Evolutionary conservation across 73 alveolate species (phyloP).

Genomic region (Effrenium voratum): DNA sequence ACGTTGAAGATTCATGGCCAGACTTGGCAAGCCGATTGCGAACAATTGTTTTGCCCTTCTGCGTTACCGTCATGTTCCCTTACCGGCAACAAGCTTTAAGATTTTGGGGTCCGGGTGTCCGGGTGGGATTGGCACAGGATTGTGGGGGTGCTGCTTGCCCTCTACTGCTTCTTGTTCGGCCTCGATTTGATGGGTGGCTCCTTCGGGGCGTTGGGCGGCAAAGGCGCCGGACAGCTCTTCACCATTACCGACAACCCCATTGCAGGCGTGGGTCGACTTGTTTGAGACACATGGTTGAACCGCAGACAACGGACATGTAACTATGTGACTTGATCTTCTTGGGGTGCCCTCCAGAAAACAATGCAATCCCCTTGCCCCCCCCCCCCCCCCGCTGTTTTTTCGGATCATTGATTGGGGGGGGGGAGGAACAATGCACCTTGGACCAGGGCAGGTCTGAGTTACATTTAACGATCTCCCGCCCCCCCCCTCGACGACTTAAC

Average conservation of each 20-base stretch:
- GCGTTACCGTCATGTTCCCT: too few relatives aligned
- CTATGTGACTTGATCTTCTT: background rate
- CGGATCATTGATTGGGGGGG: background rate
- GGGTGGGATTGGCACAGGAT: too few relatives aligned
- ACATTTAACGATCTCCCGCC: too few relatives aligned
- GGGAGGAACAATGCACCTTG: too few relatives aligned
- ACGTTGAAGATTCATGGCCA: constrained; percentile 45
- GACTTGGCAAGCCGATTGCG: too few relatives aligned
- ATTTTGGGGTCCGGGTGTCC: too few relatives aligned
- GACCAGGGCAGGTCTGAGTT: too few relatives aligned
- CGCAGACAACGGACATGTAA: background rate
- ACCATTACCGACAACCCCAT: constrained; percentile 65
- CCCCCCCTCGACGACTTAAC: too few relatives aligned
- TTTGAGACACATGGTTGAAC: too few relatives aligned
- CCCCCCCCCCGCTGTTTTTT: background rate
- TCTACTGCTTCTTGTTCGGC: constrained; percentile 43
- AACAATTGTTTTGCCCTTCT: too few relatives aligned
- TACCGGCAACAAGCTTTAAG: too few relatives aligned
- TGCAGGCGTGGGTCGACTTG: background rate
- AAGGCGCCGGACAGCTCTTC: constrained; percentile 36
- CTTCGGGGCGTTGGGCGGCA: constrained; percentile 55
- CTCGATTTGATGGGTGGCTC: constrained; percentile 69
- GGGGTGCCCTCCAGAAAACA: background rate
- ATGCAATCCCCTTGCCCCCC: background rate
- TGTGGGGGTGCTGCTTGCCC: constrained; percentile 37